These are phyloP conservation scores for Volvox africanus DNA, from an alignment of 139 green algal species.

Conservation along the genomic window DNA sequence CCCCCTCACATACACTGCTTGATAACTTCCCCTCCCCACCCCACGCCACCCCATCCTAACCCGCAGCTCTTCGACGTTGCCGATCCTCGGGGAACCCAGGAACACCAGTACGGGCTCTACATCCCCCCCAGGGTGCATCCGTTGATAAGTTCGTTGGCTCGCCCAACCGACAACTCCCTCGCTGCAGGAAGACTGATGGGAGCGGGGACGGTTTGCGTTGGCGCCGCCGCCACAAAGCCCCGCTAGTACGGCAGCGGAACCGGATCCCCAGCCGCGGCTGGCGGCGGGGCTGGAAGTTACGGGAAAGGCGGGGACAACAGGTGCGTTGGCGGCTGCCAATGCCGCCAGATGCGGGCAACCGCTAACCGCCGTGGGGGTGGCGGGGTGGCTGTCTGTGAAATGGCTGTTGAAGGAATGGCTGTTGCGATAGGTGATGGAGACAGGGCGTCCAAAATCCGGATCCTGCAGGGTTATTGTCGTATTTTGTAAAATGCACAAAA, in stretches of 20 bases:
- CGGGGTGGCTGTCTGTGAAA: background rate
- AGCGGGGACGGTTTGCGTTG: background rate
- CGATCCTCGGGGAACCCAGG: background rate
- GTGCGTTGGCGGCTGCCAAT: background rate
- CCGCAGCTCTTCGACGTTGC: slow-evolving; percentile 16
- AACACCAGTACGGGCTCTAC: slow-evolving; percentile 28
- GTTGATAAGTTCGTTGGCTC: background rate
- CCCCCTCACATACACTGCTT: background rate
- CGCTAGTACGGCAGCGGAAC: background rate
- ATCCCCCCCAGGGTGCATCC: background rate
- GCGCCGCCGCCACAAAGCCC: background rate
- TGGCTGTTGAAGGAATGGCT: background rate
- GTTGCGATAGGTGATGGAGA: background rate
- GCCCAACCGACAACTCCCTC: background rate
- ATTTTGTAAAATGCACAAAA: too few relatives aligned
- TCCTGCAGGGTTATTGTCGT: background rate
- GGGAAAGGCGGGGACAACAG: background rate
- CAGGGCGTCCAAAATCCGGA: background rate
- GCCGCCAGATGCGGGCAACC: background rate
- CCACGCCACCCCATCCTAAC: background rate
- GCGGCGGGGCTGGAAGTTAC: background rate
- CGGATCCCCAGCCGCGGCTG: background rate
- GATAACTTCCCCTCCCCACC: background rate
- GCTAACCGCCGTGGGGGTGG: background rate
- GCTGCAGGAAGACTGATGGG: background rate